Percentiles rank a stretch among this genome's conserved stretches.
phyloP scores from a whole-genome alignment of 2,329 filamentous ascomycete species.

The Paraconiothyrium brasiliense region DNA sequence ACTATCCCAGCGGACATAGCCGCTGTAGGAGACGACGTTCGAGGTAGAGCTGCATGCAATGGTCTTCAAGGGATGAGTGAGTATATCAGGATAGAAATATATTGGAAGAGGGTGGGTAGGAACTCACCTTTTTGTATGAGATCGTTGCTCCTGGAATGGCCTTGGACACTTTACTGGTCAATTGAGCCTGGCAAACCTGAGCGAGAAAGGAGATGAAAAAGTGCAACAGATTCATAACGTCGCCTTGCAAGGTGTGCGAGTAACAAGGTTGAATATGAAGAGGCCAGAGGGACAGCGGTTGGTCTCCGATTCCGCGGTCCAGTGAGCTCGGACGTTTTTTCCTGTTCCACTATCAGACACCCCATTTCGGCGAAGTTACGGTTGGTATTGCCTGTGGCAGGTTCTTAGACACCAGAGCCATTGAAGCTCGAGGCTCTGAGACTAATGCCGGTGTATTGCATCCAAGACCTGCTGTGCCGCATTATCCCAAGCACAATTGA shows the following conservation, averaged over 20 bases:
- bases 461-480: neutral
- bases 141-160: slow-evolving; percentile 1
- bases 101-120: too few relatives aligned
- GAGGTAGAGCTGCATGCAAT: slow-evolving; percentile 61
- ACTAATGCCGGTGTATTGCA: neutral
- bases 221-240: neutral
- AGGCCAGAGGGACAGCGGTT: neutral
- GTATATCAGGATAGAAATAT: neutral
- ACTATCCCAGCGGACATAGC: slow-evolving; percentile 64
- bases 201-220: neutral
- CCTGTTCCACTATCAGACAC: neutral
- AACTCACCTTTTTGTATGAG: slow-evolving; percentile 2
- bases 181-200: neutral
- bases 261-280: neutral
- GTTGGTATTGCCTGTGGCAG: neutral
- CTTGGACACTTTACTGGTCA: neutral
- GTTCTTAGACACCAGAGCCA: neutral
- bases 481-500: neutral
- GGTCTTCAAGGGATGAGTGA: neutral
- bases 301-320: neutral
- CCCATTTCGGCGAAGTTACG: neutral
- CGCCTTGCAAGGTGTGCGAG: neutral
- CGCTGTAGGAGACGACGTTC: slow-evolving; percentile 62
- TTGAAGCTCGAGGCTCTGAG: neutral
- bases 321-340: neutral